Evolutionary conservation across 345 rosid genomes (phyloP).

Genomic region (Ceriops zippeliana): DNA sequence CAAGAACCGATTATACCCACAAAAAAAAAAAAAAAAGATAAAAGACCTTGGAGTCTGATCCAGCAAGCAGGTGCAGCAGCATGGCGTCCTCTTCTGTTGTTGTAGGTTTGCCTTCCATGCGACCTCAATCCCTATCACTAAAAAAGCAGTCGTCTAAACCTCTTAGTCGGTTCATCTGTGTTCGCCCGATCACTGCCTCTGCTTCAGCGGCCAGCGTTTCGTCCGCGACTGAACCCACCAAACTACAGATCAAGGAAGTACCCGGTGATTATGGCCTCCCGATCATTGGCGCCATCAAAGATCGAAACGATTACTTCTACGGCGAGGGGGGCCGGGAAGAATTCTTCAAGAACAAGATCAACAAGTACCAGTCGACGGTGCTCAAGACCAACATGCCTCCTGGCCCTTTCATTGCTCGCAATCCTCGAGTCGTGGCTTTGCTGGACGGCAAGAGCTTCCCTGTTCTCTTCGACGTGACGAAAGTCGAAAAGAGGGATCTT

Average conservation of each 20-base stretch:
- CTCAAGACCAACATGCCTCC: slow-evolving; percentile 78
- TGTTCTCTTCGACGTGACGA: slow-evolving; percentile 60
- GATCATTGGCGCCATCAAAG: slow-evolving; percentile 66
- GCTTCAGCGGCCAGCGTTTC: slow-evolving; percentile 19
- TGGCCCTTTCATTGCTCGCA: slow-evolving; percentile 58
- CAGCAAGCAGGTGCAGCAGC: too few relatives aligned
- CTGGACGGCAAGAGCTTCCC: slow-evolving; percentile 96
- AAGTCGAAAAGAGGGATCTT: slow-evolving; percentile 79
- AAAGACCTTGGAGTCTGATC: too few relatives aligned
- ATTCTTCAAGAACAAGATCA: slow-evolving; percentile 58
- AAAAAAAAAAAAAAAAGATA: too few relatives aligned
- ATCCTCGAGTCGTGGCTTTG: slow-evolving; percentile 63
- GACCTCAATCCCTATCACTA: slow-evolving; percentile 2
- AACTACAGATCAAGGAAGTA: slow-evolving; percentile 54
- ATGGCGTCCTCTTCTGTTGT: slow-evolving; percentile 25
- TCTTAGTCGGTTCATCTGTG: slow-evolving; percentile 5
- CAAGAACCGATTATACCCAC: too few relatives aligned
- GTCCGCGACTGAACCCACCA: slow-evolving; percentile 11
- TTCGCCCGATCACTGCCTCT: slow-evolving; percentile 37
- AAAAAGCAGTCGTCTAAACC: slow-evolving; percentile 1
- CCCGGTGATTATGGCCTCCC: slow-evolving; percentile 81
- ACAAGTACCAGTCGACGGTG: slow-evolving; percentile 67
- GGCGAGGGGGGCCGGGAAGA: slow-evolving; percentile 56
- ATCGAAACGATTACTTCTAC: slow-evolving; percentile 70
- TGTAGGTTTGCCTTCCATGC: slow-evolving; percentile 25